A percentile compares a stretch with the other conserved stretches of the same genome.
These are phyloP conservation scores for Fallopia convolvulus DNA, from an alignment of 148 eudicot species.

Conservation along the genomic window DNA sequence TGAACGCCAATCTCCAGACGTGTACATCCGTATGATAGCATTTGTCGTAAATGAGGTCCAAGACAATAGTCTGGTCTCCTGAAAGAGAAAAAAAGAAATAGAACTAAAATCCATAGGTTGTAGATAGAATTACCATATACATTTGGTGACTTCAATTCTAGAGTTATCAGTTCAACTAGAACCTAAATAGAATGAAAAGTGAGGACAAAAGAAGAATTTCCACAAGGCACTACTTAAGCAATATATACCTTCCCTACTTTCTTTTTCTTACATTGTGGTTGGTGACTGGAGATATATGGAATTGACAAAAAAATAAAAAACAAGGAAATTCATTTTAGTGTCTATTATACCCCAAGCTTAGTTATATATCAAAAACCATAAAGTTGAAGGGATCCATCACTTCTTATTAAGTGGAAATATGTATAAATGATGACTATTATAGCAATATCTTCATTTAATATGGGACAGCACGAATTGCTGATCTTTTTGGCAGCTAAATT, in stretches of 20 bases:
- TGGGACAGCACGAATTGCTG: background rate
- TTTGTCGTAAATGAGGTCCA: constrained; percentile 97
- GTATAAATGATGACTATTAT: background rate
- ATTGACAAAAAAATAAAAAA: background rate
- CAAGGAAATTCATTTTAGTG: background rate
- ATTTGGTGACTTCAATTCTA: background rate
- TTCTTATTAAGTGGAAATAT: background rate
- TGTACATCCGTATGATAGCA: constrained; percentile 93
- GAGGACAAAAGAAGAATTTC: background rate
- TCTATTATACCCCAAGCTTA: background rate
- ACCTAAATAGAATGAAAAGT: background rate
- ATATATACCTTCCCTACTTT: background rate
- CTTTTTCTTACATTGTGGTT: background rate
- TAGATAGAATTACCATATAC: background rate
- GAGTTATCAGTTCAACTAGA: background rate
- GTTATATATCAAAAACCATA: background rate
- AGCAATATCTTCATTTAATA: background rate
- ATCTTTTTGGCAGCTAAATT: background rate
- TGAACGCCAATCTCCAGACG: constrained; percentile 98
- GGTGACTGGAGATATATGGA: background rate
- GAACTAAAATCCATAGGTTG: background rate
- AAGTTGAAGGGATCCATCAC: background rate
- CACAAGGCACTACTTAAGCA: background rate
- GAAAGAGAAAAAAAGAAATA: constrained; percentile 1
- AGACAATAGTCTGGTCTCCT: constrained; percentile 99